Percentiles rank a stretch among this genome's conserved stretches.
phyloP scores from a whole-genome alignment of 2,329 filamentous ascomycete genomes.

The Aspergillus vadensis region DNA sequence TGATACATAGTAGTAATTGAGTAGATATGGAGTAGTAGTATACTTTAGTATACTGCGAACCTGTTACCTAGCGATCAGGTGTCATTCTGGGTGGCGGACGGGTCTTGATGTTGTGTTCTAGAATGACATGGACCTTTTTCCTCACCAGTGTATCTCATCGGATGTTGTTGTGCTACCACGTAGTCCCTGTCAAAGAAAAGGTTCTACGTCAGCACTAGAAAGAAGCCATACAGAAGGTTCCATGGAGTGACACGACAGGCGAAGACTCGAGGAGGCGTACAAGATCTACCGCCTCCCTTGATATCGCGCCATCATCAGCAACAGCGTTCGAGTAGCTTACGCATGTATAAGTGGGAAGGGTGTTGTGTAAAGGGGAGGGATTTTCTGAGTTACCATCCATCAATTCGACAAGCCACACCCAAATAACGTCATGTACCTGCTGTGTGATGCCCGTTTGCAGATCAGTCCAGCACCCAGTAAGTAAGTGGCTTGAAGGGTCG shows the following conservation, averaged over 20 bases:
- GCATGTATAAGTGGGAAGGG: neutral
- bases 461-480: neutral
- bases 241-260: constrained; percentile 9
- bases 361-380: neutral
- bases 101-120: neutral
- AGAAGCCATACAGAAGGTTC: constrained; percentile 10
- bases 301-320: neutral
- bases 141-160: neutral
- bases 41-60: neutral
- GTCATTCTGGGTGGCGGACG: neutral
- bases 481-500: neutral
- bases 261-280: constrained; percentile 7
- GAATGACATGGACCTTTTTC: neutral
- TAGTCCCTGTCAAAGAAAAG: neutral
- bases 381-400: neutral
- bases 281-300: constrained; percentile 2
- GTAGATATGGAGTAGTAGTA: neutral
- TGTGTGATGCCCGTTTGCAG: constrained; percentile 3
- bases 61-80: neutral
- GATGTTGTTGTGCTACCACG: neutral
- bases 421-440: constrained; percentile 1
- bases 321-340: neutral
- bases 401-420: constrained; percentile 3
- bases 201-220: neutral
- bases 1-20: neutral